Conservation (phyloP, 805 yeast species). For the Priceomyces fermenticarens region DNA sequence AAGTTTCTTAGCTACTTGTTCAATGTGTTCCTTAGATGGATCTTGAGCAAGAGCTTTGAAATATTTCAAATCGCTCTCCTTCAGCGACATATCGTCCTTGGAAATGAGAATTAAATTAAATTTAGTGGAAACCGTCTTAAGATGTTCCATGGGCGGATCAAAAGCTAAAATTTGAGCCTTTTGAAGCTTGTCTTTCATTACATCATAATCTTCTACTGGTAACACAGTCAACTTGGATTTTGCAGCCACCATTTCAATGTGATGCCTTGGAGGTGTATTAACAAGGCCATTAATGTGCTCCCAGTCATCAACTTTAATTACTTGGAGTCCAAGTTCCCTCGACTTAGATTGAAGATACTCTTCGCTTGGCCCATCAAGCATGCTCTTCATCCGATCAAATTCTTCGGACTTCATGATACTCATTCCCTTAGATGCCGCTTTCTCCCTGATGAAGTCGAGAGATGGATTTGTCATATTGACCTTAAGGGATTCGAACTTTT, state of each 20-base stretch:
- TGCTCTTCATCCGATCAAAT: slow-evolving; percentile 2
- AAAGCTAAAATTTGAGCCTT: slow-evolving; percentile 3
- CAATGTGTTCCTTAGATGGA: slow-evolving; percentile 25
- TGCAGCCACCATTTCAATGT: slow-evolving; percentile 9
- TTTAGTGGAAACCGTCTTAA: background rate
- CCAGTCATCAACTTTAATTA: background rate
- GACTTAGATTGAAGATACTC: background rate
- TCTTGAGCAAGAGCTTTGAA: slow-evolving; percentile 8
- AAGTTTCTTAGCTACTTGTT: slow-evolving; percentile 15
- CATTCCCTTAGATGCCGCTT: slow-evolving; percentile 10
- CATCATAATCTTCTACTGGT: slow-evolving; percentile 8
- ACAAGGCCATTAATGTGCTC: slow-evolving; percentile 10
- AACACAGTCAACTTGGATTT: slow-evolving; percentile 8
- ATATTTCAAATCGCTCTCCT: slow-evolving; percentile 3
- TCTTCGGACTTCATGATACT: slow-evolving; percentile 10
- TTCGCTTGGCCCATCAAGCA: background rate
- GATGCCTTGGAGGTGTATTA: slow-evolving; percentile 11
- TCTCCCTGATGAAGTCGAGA: slow-evolving; percentile 12
- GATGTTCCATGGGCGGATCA: slow-evolving; percentile 6
- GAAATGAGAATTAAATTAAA: too few relatives aligned
- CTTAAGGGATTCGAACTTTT: slow-evolving; percentile 9
- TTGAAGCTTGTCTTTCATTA: too few relatives aligned
- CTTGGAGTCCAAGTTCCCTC: background rate
- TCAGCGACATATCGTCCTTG: too few relatives aligned
- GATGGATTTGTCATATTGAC: slow-evolving; percentile 15